Conservation (phyloP, 1,139 yeast species). For the Pichia sorboxylosa region DNA sequence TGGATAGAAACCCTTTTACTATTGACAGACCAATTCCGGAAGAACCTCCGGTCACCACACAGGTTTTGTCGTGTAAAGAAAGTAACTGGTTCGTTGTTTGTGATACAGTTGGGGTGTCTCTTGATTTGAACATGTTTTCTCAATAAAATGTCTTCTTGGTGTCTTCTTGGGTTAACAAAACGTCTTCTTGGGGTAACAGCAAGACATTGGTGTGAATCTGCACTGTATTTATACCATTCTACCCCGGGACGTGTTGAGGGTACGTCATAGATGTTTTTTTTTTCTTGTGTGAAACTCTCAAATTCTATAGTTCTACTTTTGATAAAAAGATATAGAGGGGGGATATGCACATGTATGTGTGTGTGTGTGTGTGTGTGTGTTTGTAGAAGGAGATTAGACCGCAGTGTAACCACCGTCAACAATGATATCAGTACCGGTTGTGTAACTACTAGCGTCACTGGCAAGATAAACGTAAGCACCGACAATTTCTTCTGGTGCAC, state of each 20-base stretch:
- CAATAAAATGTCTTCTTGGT: too few relatives aligned
- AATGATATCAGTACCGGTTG: constrained; percentile 71
- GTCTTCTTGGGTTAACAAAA: too few relatives aligned
- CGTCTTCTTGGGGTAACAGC: too few relatives aligned
- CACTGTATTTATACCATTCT: too few relatives aligned
- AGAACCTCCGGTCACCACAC: constrained; percentile 79
- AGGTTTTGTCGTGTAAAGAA: constrained; percentile 72
- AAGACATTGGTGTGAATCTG: too few relatives aligned
- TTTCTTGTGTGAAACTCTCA: too few relatives aligned
- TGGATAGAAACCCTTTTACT: constrained; percentile 83
- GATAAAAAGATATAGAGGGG: not conserved
- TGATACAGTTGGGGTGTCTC: constrained; percentile 4
- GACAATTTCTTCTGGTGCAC: constrained; percentile 61
- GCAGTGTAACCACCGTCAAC: constrained; percentile 77
- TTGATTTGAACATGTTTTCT: constrained; percentile 4
- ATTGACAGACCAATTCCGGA: constrained; percentile 79
- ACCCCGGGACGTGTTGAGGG: too few relatives aligned
- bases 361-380: too few relatives aligned
- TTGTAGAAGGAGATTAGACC: constrained; percentile 5
- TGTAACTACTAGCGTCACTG: constrained; percentile 72
- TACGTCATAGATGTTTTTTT: too few relatives aligned
- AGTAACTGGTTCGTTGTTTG: constrained; percentile 30
- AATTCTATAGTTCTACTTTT: too few relatives aligned
- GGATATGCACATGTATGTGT: not conserved
- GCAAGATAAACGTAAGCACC: constrained; percentile 86